phyloP scores from a whole-genome alignment of 352 stramenopile species.

The Phytophthora tentaculata region DNA sequence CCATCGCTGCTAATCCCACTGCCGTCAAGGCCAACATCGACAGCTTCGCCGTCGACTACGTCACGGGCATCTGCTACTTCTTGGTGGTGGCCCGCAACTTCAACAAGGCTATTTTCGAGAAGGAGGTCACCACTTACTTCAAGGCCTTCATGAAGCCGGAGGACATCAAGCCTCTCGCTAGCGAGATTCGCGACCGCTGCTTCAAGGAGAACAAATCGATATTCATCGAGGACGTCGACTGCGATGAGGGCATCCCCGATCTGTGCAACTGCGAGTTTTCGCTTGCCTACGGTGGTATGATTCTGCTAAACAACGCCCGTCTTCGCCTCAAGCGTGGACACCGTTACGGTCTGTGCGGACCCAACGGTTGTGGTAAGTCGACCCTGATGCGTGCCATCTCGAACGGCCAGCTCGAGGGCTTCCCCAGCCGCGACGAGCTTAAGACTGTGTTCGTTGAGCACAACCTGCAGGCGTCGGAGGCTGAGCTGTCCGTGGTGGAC shows the following conservation, averaged over 20 bases:
- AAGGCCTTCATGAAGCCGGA: slow-evolving; percentile 76
- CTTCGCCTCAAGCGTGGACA: slow-evolving; percentile 92
- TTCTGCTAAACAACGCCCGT: slow-evolving; percentile 92
- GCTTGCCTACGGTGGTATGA: slow-evolving; percentile 95
- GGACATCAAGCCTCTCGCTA: slow-evolving; percentile 70
- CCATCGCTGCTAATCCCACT: slow-evolving; percentile 76
- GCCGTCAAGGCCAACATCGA: slow-evolving; percentile 91
- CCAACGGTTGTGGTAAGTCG: slow-evolving; percentile 94
- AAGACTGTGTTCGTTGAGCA: slow-evolving; percentile 97
- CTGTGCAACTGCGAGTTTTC: slow-evolving; percentile 99
- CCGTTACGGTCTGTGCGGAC: slow-evolving; percentile 95
- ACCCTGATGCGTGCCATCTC: slow-evolving; percentile 97
- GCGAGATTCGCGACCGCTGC: slow-evolving; percentile 83
- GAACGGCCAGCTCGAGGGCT: slow-evolving; percentile 96
- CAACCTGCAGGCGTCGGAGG: slow-evolving; percentile 94
- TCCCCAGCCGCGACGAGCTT: slow-evolving; percentile 95
- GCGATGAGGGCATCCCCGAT: slow-evolving; percentile 96
- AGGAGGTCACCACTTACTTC: slow-evolving; percentile 92
- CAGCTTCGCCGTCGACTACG: slow-evolving; percentile 91
- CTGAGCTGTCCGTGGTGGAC: slow-evolving; percentile 84
- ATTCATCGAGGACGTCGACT: slow-evolving; percentile 96
- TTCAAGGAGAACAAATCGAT: slow-evolving; percentile 92
- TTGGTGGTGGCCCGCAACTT: slow-evolving; percentile 92
- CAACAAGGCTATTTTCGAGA: slow-evolving; percentile 94
- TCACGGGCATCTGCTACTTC: slow-evolving; percentile 86